Evolutionary conservation across 345 rosid species (phyloP).

Genomic region (Geranium brycei): DNA sequence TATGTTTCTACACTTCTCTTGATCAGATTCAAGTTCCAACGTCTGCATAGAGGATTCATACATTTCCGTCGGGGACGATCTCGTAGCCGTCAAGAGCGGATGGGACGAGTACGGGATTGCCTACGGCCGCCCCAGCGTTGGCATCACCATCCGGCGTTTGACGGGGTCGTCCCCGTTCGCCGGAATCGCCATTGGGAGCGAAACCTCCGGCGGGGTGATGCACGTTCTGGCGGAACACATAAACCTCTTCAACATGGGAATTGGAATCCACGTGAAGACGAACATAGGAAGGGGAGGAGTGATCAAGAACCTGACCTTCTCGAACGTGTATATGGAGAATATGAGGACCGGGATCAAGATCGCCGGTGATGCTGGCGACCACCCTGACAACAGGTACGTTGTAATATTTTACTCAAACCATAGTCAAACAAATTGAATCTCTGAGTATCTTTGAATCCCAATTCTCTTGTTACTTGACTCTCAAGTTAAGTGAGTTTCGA

Average conservation of each 20-base stretch:
- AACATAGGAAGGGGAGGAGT: slow-evolving; percentile 42
- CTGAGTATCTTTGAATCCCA: too few relatives aligned
- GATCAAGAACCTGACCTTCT: slow-evolving; percentile 26
- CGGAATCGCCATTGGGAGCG: slow-evolving; percentile 43
- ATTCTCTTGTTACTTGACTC: too few relatives aligned
- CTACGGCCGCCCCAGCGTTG: slow-evolving; percentile 23
- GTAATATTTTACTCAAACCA: too few relatives aligned
- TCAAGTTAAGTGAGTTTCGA: too few relatives aligned
- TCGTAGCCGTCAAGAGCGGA: slow-evolving; percentile 42
- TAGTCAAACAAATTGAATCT: too few relatives aligned
- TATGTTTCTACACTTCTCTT: too few relatives aligned
- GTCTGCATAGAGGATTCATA: slow-evolving; percentile 37
- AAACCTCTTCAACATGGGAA: slow-evolving; percentile 15
- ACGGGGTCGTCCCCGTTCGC: slow-evolving; percentile 28
- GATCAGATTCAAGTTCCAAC: slow-evolving; percentile 43
- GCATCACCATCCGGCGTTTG: slow-evolving; percentile 29
- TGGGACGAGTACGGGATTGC: slow-evolving; percentile 53
- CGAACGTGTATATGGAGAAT: slow-evolving; percentile 21
- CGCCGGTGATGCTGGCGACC: slow-evolving; percentile 29
- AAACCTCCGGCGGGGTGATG: slow-evolving; percentile 44
- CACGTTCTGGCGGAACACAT: slow-evolving; percentile 22
- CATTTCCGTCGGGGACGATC: slow-evolving; percentile 42
- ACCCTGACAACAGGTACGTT: slow-evolving; percentile 24
- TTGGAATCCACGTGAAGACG: slow-evolving; percentile 35
- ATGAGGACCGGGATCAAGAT: slow-evolving; percentile 24